A percentile compares a stretch with the other conserved stretches of the same genome.
These are phyloP conservation scores for Ogataea dorogensis DNA, from an alignment of 805 yeast genomes.

Conservation along the genomic window DNA sequence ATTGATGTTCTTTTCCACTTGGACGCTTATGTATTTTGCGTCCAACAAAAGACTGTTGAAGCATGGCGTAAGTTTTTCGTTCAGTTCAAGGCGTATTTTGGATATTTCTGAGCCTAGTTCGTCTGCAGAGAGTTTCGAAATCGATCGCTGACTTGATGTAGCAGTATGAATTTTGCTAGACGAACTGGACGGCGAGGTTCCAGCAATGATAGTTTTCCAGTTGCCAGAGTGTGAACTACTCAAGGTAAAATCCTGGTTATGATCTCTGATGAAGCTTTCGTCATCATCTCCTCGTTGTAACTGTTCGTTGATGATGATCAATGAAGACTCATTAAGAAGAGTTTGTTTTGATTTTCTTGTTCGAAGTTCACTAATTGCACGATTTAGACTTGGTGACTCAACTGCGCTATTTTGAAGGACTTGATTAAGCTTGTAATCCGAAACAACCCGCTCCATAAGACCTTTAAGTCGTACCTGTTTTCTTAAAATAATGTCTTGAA, in stretches of 20 bases:
- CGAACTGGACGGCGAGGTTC: slow-evolving; percentile 19
- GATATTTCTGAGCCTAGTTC: slow-evolving; percentile 26
- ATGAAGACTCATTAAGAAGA: slow-evolving; percentile 12
- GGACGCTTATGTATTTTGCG: slow-evolving; percentile 42
- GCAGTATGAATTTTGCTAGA: slow-evolving; percentile 12
- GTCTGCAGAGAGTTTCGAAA: slow-evolving; percentile 19
- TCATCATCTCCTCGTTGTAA: slow-evolving; percentile 13
- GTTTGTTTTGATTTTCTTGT: slow-evolving; percentile 17
- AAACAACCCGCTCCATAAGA: slow-evolving; percentile 26
- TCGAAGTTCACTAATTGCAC: slow-evolving; percentile 29
- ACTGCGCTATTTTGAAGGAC: slow-evolving; percentile 23
- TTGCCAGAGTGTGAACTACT: slow-evolving; percentile 12
- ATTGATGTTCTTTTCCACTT: slow-evolving; percentile 41
- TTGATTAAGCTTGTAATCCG: slow-evolving; percentile 27
- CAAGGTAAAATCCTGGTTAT: slow-evolving; percentile 9
- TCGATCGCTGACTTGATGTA: slow-evolving; percentile 16
- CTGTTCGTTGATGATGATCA: slow-evolving; percentile 18
- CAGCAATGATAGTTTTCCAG: slow-evolving; percentile 25
- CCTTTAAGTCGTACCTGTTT: slow-evolving; percentile 37
- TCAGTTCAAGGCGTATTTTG: slow-evolving; percentile 23
- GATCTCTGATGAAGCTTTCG: slow-evolving; percentile 8
- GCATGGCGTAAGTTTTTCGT: slow-evolving; percentile 48
- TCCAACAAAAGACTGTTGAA: slow-evolving; percentile 43
- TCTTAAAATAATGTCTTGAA: slow-evolving; percentile 35
- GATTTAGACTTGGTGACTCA: slow-evolving; percentile 35